Percentiles rank a stretch among this genome's conserved stretches.
These are phyloP conservation scores for Fusarium goolgardi DNA, from an alignment of 2,329 filamentous ascomycete genomes.

Conservation along the genomic window DNA sequence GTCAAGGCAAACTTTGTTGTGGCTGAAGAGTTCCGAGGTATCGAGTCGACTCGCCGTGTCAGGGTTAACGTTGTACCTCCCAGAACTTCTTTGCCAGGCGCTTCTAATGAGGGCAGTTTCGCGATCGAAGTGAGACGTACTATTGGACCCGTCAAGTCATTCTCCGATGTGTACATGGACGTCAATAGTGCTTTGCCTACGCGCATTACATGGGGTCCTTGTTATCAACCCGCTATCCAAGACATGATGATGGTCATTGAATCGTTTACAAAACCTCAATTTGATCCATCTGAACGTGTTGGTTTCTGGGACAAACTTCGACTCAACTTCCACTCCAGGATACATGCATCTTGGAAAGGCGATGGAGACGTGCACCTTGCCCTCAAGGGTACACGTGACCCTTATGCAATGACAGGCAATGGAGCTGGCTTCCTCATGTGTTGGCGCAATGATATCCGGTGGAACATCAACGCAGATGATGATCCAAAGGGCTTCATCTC, in stretches of 20 bases:
- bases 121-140: conserved; percentile 89
- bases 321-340: conserved; percentile 90
- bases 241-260: conserved; percentile 99
- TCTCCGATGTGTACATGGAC: conserved; percentile 89
- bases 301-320: conserved; percentile 99
- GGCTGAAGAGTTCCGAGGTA: conserved; percentile 88
- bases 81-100: conserved; percentile 64
- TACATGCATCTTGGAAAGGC: conserved; percentile 91
- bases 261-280: conserved; percentile 93
- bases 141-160: conserved; percentile 94
- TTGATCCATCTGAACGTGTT: conserved; percentile 92
- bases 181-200: conserved; percentile 95
- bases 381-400: conserved; percentile 91
- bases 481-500: conserved; percentile 95
- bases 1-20: conserved; percentile 93
- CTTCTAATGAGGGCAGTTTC: conserved; percentile 73
- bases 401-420: conserved; percentile 90
- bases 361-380: conserved; percentile 95
- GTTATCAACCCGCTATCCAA: conserved; percentile 96
- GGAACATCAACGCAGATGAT: conserved; percentile 84
- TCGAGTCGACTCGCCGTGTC: conserved; percentile 82
- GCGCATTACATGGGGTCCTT: conserved; percentile 95
- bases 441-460: conserved; percentile 93
- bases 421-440: conserved; percentile 98
- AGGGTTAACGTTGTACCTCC: conserved; percentile 87